phyloP scores from a whole-genome alignment of 345 rosid species.

The Syzygium aromaticum region DNA sequence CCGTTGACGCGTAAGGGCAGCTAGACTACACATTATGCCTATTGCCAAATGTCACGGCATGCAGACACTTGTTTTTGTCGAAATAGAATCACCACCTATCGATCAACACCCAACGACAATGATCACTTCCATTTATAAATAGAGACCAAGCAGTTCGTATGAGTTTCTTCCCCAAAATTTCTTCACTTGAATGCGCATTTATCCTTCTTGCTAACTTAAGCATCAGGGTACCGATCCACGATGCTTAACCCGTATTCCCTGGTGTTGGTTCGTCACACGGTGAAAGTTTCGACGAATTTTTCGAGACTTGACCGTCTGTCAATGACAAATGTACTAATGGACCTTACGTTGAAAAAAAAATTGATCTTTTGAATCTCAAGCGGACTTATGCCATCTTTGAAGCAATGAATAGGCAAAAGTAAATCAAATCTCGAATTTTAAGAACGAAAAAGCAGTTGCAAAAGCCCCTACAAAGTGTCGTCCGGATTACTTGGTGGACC shows the following conservation, averaged over 20 bases:
- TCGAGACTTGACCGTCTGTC: background rate
- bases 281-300: background rate
- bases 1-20: accelerated
- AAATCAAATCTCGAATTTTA: background rate
- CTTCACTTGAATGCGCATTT: background rate
- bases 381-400: background rate
- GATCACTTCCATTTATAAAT: background rate
- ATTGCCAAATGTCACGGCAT: background rate
- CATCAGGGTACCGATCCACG: background rate
- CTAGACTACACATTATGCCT: background rate
- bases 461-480: background rate
- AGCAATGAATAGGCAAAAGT: background rate
- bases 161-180: background rate
- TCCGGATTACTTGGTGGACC: background rate
- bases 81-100: background rate
- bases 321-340: background rate
- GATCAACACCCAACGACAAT: background rate
- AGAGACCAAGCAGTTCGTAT: background rate
- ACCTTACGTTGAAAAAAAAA: background rate
- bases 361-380: background rate
- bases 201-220: background rate
- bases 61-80: background rate
- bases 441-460: background rate
- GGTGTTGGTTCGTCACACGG: background rate
- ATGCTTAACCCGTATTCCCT: background rate